Percentiles rank a stretch among this genome's conserved stretches.
Conservation (phyloP, 805 yeast species). For the Teunomyces tritomae region DNA sequence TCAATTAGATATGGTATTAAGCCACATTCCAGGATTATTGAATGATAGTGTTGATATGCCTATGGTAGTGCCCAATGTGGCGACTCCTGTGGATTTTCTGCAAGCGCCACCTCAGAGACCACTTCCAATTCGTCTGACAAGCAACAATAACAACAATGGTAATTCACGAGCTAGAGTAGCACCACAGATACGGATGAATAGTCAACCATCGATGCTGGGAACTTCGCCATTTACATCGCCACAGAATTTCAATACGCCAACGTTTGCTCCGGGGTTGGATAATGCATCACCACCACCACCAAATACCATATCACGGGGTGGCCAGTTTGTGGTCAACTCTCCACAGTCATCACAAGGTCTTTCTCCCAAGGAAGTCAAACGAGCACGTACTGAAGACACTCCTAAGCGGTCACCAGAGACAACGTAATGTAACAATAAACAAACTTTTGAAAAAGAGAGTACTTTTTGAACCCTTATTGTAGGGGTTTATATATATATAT, state of each 20-base stretch:
- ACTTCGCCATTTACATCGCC: conserved; percentile 20
- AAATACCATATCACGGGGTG: conserved; percentile 15
- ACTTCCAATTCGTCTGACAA: background rate
- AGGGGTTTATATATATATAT: background rate
- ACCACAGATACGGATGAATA: conserved; percentile 7
- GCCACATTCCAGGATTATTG: conserved; percentile 71
- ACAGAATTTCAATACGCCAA: conserved; percentile 14
- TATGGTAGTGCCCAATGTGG: conserved; percentile 33
- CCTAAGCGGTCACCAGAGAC: background rate
- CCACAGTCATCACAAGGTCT: conserved; percentile 27
- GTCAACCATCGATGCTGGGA: background rate
- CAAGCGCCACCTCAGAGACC: conserved; percentile 1
- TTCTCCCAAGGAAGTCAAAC: conserved; percentile 31
- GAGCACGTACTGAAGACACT: conserved; percentile 8
- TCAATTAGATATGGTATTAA: conserved; percentile 67
- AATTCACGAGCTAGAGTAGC: background rate
- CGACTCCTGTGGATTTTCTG: conserved; percentile 18
- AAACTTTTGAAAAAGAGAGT: background rate
- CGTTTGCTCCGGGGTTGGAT: conserved; percentile 7
- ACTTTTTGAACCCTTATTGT: background rate
- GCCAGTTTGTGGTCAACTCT: conserved; percentile 19
- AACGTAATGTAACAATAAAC: background rate
- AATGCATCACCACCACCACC: conserved; percentile 1
- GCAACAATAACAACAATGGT: background rate
- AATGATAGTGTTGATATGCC: conserved; percentile 38